Evolutionary conservation across 2,329 filamentous ascomycete species (phyloP).

Genomic region (Coleophoma cylindrospora): DNA sequence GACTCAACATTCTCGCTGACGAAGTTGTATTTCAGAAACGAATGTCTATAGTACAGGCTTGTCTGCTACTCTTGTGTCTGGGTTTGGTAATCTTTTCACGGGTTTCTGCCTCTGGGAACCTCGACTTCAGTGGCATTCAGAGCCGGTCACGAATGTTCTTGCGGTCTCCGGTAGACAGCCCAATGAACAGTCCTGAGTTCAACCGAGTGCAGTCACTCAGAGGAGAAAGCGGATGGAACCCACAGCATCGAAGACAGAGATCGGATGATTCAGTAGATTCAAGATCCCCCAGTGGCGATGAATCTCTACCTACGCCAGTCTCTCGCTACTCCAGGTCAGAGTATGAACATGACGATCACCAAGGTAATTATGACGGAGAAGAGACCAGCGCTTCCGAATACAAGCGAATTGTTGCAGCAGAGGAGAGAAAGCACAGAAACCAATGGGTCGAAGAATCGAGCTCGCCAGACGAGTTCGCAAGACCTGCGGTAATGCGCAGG

Average conservation of each 20-base stretch:
- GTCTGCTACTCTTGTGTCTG: constrained; percentile 81
- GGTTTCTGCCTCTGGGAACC: constrained; percentile 32
- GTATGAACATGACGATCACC: constrained; percentile 3
- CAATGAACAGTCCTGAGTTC: constrained; percentile 17
- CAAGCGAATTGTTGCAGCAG: too few species aligned
- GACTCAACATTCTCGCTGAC: constrained; percentile 86
- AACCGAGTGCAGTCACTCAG: constrained; percentile 3
- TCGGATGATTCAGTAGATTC: constrained; percentile 10
- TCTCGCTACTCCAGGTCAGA: constrained; percentile 16
- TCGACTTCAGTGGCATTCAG: constrained; percentile 17
- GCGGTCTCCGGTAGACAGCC: constrained; percentile 19
- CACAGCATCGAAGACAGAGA: constrained; percentile 8
- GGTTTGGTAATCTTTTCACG: constrained; percentile 79
- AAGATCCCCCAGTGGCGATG: constrained; percentile 10
- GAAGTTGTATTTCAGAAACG: constrained; percentile 84
- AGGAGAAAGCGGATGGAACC: constrained; percentile 8
- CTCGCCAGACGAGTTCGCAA: neutral
- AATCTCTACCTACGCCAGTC: constrained; percentile 15
- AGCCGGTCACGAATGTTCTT: constrained; percentile 11
- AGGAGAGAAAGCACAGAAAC: too few species aligned
- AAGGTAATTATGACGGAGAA: constrained; percentile 2
- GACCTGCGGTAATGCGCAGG: neutral
- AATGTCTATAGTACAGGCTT: constrained; percentile 88
- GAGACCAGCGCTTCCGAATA: neutral
- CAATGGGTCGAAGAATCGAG: too few species aligned